These are phyloP conservation scores for Alnus rubra DNA, from an alignment of 306 rosid genomes.

Conservation along the genomic window DNA sequence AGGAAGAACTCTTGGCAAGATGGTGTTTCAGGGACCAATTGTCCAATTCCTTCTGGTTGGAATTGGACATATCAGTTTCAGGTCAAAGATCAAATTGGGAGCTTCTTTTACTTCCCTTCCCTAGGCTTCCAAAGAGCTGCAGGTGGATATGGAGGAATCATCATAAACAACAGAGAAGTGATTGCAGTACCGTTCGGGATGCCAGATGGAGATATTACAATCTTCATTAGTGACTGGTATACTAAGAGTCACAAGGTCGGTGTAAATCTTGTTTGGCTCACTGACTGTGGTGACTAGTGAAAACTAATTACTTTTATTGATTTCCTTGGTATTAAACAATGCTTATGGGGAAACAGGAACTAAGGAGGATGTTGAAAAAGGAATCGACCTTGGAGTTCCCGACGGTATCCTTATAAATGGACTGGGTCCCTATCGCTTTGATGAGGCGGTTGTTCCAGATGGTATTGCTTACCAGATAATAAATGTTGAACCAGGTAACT, in stretches of 20 bases:
- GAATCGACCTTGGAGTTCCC: constrained; percentile 68
- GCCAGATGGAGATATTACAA: constrained; percentile 91
- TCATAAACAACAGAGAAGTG: constrained; percentile 69
- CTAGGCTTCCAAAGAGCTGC: constrained; percentile 82
- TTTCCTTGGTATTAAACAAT: constrained; percentile 31
- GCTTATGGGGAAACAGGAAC: constrained; percentile 51
- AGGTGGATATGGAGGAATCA: constrained; percentile 91
- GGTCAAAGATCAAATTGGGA: constrained; percentile 97
- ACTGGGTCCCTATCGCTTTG: constrained; percentile 71
- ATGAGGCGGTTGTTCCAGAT: constrained; percentile 53
- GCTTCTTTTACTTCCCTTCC: constrained; percentile 93
- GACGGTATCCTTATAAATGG: constrained; percentile 85
- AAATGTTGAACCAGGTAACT: constrained; percentile 82
- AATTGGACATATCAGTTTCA: constrained; percentile 95
- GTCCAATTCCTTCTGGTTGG: constrained; percentile 99
- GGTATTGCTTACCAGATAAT: constrained; percentile 67
- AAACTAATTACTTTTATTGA: constrained; percentile 11
- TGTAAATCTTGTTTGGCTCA: constrained; percentile 10
- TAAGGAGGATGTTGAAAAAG: constrained; percentile 69
- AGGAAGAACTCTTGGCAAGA: constrained; percentile 96
- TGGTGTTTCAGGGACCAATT: constrained; percentile 90
- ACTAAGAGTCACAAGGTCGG: constrained; percentile 76
- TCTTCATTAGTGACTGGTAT: constrained; percentile 87
- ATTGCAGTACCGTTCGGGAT: constrained; percentile 74
- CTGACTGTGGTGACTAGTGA: constrained; percentile 3